These are phyloP conservation scores for Suillus weaverae DNA, from an alignment of 768 basidiomycete genomes.

Conservation along the genomic window DNA sequence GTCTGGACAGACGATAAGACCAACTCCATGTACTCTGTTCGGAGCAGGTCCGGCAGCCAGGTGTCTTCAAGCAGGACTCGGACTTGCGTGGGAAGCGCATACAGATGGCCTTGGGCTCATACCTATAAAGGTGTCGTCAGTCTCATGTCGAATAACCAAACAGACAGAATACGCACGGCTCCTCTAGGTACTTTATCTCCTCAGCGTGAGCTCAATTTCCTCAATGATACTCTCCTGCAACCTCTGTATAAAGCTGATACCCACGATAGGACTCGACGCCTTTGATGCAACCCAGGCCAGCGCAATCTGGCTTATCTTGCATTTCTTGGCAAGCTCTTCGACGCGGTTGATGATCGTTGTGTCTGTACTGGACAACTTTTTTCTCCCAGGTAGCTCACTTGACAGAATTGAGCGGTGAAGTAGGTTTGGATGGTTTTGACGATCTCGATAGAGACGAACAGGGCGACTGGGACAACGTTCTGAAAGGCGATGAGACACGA, in stretches of 20 bases:
- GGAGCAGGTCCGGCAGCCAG: too few species aligned
- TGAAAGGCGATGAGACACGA: constrained; percentile 95
- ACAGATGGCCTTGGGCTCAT: too few species aligned
- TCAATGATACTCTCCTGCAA: constrained; percentile 28
- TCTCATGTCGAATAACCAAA: too few species aligned
- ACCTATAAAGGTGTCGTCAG: too few species aligned
- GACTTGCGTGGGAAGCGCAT: too few species aligned
- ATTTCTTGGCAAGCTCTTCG: constrained; percentile 42
- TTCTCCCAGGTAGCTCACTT: constrained; percentile 27
- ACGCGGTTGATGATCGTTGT: constrained; percentile 40
- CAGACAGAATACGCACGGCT: too few species aligned
- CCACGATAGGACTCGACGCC: constrained; percentile 47
- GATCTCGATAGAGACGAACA: constrained; percentile 97
- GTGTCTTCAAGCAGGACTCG: too few species aligned
- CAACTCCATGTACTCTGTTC: too few species aligned
- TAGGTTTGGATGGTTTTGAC: constrained; percentile 98
- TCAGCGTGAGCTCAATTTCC: too few species aligned
- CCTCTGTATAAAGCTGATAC: constrained; percentile 34
- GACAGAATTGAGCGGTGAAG: constrained; percentile 75
- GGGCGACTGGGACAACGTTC: constrained; percentile 93
- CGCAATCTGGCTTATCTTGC: constrained; percentile 47
- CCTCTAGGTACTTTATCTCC: too few species aligned
- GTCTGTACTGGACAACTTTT: constrained; percentile 28
- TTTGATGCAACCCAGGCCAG: constrained; percentile 43
- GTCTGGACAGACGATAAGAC: too few species aligned